These are phyloP conservation scores for Infundibulicybe gibba DNA, from an alignment of 768 basidiomycete genomes.

Conservation along the genomic window DNA sequence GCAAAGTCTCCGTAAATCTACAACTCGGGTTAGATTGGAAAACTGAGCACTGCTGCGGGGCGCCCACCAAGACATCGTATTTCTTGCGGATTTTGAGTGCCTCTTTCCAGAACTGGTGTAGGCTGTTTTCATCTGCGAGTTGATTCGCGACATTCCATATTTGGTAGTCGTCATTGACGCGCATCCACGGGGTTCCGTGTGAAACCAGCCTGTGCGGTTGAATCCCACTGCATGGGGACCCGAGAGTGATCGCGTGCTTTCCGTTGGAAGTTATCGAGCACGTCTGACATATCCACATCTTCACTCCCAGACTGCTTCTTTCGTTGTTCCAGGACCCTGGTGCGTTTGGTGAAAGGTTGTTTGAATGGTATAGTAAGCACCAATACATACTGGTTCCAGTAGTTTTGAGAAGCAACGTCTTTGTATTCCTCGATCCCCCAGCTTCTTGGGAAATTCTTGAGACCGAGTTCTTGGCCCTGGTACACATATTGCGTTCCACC, in stretches of 20 bases:
- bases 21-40: neutral
- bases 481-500: conserved; percentile 70
- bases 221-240: conserved; percentile 72
- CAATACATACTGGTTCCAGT: conserved; percentile 45
- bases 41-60: neutral
- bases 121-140: conserved; percentile 43
- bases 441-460: conserved; percentile 55
- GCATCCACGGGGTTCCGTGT: conserved; percentile 71
- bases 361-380: neutral
- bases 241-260: conserved; percentile 74
- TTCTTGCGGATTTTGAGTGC: conserved; percentile 51
- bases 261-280: conserved; percentile 50
- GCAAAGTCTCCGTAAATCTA: conserved; percentile 63
- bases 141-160: conserved; percentile 55
- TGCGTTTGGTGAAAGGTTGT: neutral
- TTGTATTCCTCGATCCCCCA: conserved; percentile 77
- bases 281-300: conserved; percentile 58
- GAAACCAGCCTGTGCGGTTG: conserved; percentile 55
- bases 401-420: conserved; percentile 61
- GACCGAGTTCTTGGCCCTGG: conserved; percentile 72
- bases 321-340: conserved; percentile 37
- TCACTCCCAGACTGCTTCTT: conserved; percentile 24
- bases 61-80: conserved; percentile 48
- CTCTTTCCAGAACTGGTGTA: conserved; percentile 57
- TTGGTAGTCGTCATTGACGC: conserved; percentile 65